phyloP scores from a whole-genome alignment of 495 filamentous ascomycete species.

The Daldinia concentrica region DNA sequence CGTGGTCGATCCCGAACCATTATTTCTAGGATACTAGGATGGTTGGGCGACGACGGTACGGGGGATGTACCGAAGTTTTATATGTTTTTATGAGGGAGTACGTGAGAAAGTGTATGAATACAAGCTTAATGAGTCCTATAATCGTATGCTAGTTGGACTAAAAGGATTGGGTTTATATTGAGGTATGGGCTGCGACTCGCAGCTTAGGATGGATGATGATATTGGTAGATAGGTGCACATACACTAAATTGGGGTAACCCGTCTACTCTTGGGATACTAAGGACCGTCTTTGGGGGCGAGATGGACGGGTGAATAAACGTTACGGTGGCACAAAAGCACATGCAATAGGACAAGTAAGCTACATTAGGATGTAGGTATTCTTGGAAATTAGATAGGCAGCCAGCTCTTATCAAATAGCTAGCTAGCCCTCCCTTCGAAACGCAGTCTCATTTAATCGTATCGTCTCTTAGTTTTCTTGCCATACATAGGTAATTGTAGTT shows the following conservation, averaged over 20 bases:
- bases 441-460: conserved; percentile 22
- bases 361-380: neutral
- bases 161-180: neutral
- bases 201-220: neutral
- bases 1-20: conserved; percentile 22
- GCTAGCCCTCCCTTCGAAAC: neutral
- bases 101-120: conserved; percentile 6
- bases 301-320: neutral
- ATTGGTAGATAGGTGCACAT: conserved; percentile 1
- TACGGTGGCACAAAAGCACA: neutral
- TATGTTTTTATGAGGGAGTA: neutral
- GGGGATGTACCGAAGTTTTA: neutral
- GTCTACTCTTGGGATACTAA: neutral
- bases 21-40: conserved; percentile 22
- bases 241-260: neutral
- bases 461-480: neutral
- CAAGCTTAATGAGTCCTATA: neutral
- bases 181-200: neutral
- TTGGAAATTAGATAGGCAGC: neutral
- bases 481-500: conserved; percentile 12
- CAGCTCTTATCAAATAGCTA: neutral
- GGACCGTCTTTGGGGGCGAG: conserved; percentile 11
- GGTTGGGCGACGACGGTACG: neutral
- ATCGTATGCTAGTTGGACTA: neutral
- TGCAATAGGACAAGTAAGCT: neutral